phyloP scores from a whole-genome alignment of 2,329 filamentous ascomycete species.

The Fusarium sp. region DNA sequence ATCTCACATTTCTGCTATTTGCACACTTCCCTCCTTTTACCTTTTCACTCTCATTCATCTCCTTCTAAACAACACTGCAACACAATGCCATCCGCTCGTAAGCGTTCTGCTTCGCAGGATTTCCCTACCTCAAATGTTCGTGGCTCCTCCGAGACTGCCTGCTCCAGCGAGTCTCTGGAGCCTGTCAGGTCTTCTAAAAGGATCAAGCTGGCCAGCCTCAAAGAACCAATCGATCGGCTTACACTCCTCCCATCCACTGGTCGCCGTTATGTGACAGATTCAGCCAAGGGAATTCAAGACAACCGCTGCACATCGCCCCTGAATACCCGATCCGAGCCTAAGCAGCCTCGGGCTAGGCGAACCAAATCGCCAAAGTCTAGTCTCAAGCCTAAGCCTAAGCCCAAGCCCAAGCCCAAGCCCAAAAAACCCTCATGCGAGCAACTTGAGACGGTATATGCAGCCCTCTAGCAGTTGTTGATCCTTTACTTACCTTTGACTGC shows the following conservation, averaged over 20 bases:
- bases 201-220: slow-evolving; percentile 18
- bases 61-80: not conserved
- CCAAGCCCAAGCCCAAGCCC: slow-evolving; percentile 7
- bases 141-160: slow-evolving; percentile 6
- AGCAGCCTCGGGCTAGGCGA: slow-evolving; percentile 20
- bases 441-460: slow-evolving; percentile 29
- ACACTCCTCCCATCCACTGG: slow-evolving; percentile 5
- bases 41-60: not conserved
- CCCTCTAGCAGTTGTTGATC: not conserved
- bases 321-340: slow-evolving; percentile 1
- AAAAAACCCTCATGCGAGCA: slow-evolving; percentile 19
- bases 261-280: slow-evolving; percentile 24
- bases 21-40: not conserved
- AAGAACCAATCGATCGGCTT: slow-evolving; percentile 25
- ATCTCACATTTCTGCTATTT: slow-evolving; percentile 3
- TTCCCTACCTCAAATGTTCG: slow-evolving; percentile 18
- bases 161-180: slow-evolving; percentile 1
- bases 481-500: not conserved
- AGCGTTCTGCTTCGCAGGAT: slow-evolving; percentile 4
- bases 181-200: slow-evolving; percentile 1
- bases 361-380: slow-evolving; percentile 6
- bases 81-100: slow-evolving; percentile 13
- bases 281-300: slow-evolving; percentile 15
- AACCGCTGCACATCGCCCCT: slow-evolving; percentile 26
- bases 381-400: slow-evolving; percentile 1